A percentile compares a stretch with the other conserved stretches of the same genome.
These are phyloP conservation scores for Sesbania bispinosa DNA, from an alignment of 306 rosid species.

Conservation along the genomic window DNA sequence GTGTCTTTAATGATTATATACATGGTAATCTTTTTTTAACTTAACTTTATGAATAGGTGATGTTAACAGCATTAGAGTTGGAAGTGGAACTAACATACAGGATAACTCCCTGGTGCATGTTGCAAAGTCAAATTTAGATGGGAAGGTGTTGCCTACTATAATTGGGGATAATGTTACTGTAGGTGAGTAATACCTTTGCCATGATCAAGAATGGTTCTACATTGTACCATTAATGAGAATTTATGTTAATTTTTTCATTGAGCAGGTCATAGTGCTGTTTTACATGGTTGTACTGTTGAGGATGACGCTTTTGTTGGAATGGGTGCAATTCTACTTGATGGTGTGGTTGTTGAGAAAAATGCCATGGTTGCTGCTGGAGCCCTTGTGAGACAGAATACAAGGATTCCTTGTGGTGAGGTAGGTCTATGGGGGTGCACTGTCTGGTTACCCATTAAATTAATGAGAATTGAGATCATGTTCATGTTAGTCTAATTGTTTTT, in stretches of 20 bases:
- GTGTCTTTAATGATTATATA: neutral
- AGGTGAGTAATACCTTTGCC: conserved; percentile 49
- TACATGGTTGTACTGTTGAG: conserved; percentile 91
- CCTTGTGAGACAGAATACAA: conserved; percentile 84
- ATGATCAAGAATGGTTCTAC: conserved; percentile 9
- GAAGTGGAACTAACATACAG: conserved; percentile 91
- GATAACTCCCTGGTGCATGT: conserved; percentile 96
- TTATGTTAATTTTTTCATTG: conserved; percentile 7
- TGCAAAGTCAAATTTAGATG: conserved; percentile 81
- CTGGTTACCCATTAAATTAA: neutral
- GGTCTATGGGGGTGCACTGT: conserved; percentile 10
- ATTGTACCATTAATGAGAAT: neutral
- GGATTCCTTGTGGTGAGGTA: conserved; percentile 90
- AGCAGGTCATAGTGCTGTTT: conserved; percentile 82
- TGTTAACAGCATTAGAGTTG: conserved; percentile 83
- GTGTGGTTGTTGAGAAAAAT: conserved; percentile 78
- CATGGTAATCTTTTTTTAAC: neutral
- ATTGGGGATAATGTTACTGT: conserved; percentile 89
- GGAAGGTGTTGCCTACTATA: conserved; percentile 85
- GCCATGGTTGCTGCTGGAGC: conserved; percentile 97
- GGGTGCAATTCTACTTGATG: conserved; percentile 91
- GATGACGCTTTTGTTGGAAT: conserved; percentile 95
- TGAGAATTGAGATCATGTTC: neutral
- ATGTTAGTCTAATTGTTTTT: neutral
- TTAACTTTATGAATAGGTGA: conserved; percentile 51